Base-by-base conservation (phyloP, 2,329 filamentous ascomycete species). In the Pestalotiopsis sp. region DNA sequence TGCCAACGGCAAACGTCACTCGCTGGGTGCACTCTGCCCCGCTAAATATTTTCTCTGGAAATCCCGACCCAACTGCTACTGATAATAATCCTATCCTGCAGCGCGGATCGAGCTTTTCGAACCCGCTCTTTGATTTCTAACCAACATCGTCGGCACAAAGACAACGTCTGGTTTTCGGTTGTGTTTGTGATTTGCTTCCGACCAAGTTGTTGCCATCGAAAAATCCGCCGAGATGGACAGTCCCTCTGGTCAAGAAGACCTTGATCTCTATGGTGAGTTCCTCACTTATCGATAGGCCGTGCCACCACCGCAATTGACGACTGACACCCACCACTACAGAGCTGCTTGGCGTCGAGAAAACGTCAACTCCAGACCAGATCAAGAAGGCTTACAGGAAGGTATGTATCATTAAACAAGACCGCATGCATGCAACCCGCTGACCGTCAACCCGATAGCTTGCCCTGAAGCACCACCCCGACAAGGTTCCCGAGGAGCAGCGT, bases 341-440 rank as follows among this genome's bases (percentile, higher is more conserved):
- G 83, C 86, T 97, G 75, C 90, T 98, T 71, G 92, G 90, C 69
- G 88, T 98, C 75, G 85, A 91, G 66, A 92, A 87, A 79, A 84
- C 84, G 71, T 93, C 95, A 66, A 90, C 86, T 71, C 91, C 92
- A 76, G 89, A 92, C 68, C 93, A 97, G 76, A 92, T 98, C 82
- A 97, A 96, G 81, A 97, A 97, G 83, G 95, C 95, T 71, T 98
- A 98, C 84, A 92, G 95, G 83, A 98, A 97, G 89, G 95, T 95
- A 45, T n/a, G 63, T 56, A 66, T 57, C 41, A 1, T 5, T 36
- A 11, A n/a, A 38, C n/a, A 20, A 36, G 14, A 38, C 4, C 12
- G 1, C 20, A 14, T 39, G 14, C 36, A 20, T 14, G 56, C 41
- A 66, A 66, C 61, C 66, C 52, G 38, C 23, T 65, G n/a, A 49